Evolutionary conservation across 805 yeast species (phyloP), one percentile per base, ranked within the genome.

Genomic region (Kodamaea jinghongensis): DNA sequence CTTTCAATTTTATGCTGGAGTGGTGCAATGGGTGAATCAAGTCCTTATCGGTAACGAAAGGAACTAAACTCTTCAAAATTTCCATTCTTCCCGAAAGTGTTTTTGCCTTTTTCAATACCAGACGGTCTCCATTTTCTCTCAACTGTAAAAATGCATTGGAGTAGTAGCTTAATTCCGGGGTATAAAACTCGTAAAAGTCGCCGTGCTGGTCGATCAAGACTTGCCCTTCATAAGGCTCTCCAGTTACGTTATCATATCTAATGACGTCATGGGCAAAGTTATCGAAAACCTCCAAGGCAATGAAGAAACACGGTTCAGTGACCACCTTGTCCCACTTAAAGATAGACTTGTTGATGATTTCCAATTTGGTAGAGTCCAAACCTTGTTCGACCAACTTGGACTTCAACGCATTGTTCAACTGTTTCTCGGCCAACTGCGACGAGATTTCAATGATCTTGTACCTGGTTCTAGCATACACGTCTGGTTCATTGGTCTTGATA

Each of bases 201-300:
- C 89, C 88, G 46, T 78, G 63, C 27, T 73, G 78, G 52, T 86
- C 90, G 29, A 85, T 68, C 8, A 82, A 71, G 2, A 86, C 95
- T 48, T 83, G 79, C 0, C 91, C 95, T 56, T 87, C 93, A 47
- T 76, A 71, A 0, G 95, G 91, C 46, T 72, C 69, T 4, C 81
- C 76, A 0, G 88, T 78, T 6, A 63, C 50, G 43, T 79, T 75
- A 51, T 87, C 95, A 55, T 85, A 87, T 26, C 91, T 71, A 3
- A 87, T 74, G 17, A 84, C 76, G 55, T 87, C 96, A 60, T 87
- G 96, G 3, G 93, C 72, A 46, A 88, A 76, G 53, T 86, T 87
- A 59, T 87, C 95, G 57, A 88, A 78, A 6, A 87, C 93, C 53
- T 88, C 95, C 41, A 86, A 61, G 0, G 91, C 95, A 34, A 87